These are phyloP conservation scores for Suillus occidentalis DNA, from an alignment of 768 basidiomycete species.

Conservation along the genomic window DNA sequence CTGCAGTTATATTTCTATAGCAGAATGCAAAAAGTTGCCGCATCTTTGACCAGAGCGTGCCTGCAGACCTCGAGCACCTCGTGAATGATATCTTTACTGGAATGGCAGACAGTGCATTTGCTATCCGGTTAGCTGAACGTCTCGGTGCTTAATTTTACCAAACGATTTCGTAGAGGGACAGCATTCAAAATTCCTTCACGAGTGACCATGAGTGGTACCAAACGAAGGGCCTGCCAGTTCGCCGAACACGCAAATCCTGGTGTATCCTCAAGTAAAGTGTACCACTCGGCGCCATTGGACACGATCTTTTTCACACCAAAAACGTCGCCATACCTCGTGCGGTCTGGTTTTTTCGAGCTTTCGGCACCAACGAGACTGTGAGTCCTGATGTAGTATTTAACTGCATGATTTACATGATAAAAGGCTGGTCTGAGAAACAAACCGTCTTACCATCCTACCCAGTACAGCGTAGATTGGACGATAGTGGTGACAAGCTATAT, in stretches of 20 bases:
- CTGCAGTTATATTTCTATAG: conserved; percentile 18
- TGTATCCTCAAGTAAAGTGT: conserved; percentile 82
- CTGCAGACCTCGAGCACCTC: conserved; percentile 66
- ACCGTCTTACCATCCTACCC: conserved; percentile 76
- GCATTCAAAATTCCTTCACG: conserved; percentile 79
- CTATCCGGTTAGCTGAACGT: conserved; percentile 57
- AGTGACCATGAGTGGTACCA: conserved; percentile 77
- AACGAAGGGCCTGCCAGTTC: conserved; percentile 72
- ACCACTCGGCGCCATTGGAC: conserved; percentile 83
- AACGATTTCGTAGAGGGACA: conserved; percentile 39
- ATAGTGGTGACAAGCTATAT: conserved; percentile 77
- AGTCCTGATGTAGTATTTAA: conserved; percentile 13
- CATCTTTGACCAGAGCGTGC: conserved; percentile 49
- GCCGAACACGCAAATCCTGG: conserved; percentile 77
- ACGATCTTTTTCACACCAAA: conserved; percentile 74
- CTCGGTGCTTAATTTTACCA: neutral
- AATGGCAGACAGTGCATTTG: conserved; percentile 52
- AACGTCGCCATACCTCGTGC: conserved; percentile 79
- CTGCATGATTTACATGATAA: conserved; percentile 3
- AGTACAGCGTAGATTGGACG: conserved; percentile 86
- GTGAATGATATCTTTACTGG: conserved; percentile 76
- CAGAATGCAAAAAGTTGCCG: conserved; percentile 37
- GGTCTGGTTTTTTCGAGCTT: conserved; percentile 83
- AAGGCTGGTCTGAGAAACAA: conserved; percentile 77
- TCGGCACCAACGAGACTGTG: conserved; percentile 87